Percentiles rank a stretch among this genome's conserved stretches.
Evolutionary conservation across 495 filamentous ascomycete species (phyloP).

Genomic region (Penicillium coprophilum): DNA sequence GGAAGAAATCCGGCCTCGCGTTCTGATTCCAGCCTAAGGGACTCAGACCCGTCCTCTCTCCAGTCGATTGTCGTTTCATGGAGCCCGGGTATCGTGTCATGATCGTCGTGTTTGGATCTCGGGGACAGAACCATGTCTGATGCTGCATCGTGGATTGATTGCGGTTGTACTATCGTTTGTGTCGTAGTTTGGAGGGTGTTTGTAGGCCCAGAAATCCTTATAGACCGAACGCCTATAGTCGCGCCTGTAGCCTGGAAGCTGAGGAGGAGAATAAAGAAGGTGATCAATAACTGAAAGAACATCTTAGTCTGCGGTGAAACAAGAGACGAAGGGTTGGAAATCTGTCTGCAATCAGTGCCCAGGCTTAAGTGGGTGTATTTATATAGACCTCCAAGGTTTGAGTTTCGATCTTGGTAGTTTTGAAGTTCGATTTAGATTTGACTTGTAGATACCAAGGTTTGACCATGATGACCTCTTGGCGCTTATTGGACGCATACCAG

Average conservation of each 20-base stretch:
- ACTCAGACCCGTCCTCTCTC: conserved; percentile 1
- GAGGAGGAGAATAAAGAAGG: neutral
- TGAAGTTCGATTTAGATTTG: neutral
- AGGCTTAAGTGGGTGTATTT: neutral
- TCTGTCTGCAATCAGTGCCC: neutral
- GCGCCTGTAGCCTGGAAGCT: neutral
- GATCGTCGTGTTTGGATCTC: neutral
- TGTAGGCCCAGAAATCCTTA: neutral
- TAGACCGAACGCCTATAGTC: neutral
- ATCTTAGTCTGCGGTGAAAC: neutral
- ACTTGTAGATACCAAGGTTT: neutral
- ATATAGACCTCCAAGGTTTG: neutral
- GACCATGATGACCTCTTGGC: conserved; percentile 6
- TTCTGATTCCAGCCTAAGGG: neutral
- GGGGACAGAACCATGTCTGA: no score
- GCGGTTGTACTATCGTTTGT: neutral
- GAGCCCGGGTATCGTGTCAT: neutral
- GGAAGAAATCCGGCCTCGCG: conserved; percentile 8
- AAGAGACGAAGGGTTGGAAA: neutral
- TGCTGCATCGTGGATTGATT: neutral
- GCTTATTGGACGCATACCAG: conserved; percentile 6
- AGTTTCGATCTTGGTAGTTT: neutral
- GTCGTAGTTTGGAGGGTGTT: neutral
- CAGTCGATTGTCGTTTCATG: neutral
- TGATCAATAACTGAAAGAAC: neutral